phyloP scores from a whole-genome alignment of 305 asterid species.

The Fraxinus nigra region DNA sequence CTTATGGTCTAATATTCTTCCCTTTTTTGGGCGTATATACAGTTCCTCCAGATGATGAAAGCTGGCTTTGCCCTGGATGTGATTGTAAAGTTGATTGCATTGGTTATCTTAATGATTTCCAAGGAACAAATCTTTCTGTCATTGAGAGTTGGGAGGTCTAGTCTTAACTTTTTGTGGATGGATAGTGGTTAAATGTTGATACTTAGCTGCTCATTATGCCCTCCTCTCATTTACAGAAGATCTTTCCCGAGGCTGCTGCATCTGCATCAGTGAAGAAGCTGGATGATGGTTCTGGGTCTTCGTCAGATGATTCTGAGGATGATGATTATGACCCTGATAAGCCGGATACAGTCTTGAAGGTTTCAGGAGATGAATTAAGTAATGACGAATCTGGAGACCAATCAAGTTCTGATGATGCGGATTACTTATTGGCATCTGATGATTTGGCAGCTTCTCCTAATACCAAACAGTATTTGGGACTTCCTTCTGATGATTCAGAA shows the following conservation, averaged over 20 bases:
- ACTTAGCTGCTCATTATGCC: conserved; percentile 33
- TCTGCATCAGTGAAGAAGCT: conserved; percentile 69
- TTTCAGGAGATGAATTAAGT: conserved; percentile 39
- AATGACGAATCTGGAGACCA: conserved; percentile 39
- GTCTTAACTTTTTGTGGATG: conserved; percentile 21
- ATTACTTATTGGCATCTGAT: conserved; percentile 57
- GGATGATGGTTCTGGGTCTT: conserved; percentile 53
- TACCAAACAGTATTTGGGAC: conserved; percentile 38
- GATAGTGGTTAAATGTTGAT: neutral
- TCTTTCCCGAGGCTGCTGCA: conserved; percentile 88
- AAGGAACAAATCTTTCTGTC: conserved; percentile 53
- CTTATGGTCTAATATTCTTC: conserved; percentile 19
- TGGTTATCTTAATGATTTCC: conserved; percentile 75
- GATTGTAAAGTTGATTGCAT: conserved; percentile 93
- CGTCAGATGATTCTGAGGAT: conserved; percentile 87
- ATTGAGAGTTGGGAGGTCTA: conserved; percentile 92
- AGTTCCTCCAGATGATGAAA: conserved; percentile 98
- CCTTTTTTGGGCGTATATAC: conserved; percentile 23
- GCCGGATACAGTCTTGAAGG: conserved; percentile 42
- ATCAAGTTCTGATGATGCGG: conserved; percentile 63
- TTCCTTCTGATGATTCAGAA: conserved; percentile 95
- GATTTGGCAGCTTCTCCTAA: conserved; percentile 34
- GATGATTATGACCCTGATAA: conserved; percentile 85
- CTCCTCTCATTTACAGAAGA: conserved; percentile 57
- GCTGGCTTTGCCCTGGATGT: conserved; percentile 99